Percentiles rank a stretch among this genome's conserved stretches.
phyloP scores from a whole-genome alignment of 2,329 filamentous ascomycete species.

The Xylariaceae sp. region DNA sequence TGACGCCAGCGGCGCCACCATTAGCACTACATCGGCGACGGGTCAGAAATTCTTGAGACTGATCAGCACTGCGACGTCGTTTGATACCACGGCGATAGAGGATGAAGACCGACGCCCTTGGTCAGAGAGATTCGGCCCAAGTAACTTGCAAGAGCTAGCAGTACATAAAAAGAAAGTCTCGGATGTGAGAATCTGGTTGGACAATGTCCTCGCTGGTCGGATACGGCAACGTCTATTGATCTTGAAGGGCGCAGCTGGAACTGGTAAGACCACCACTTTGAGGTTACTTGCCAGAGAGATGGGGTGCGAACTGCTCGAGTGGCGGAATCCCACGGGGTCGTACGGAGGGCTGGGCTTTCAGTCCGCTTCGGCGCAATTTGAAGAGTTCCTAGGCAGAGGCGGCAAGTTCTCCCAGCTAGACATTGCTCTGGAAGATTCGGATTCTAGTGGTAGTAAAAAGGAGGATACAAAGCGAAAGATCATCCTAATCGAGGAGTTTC shows the following conservation, averaged over 20 bases:
- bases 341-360: slow-evolving; percentile 58
- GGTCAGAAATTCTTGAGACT: slow-evolving; percentile 53
- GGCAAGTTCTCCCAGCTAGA: slow-evolving; percentile 75
- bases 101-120: slow-evolving; percentile 69
- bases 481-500: slow-evolving; percentile 78
- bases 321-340: slow-evolving; percentile 75
- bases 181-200: slow-evolving; percentile 81
- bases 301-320: slow-evolving; percentile 75
- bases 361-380: slow-evolving; percentile 76
- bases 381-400: slow-evolving; percentile 82
- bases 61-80: slow-evolving; percentile 17
- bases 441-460: slow-evolving; percentile 9
- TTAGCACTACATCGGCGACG: slow-evolving; percentile 16
- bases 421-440: slow-evolving; percentile 26
- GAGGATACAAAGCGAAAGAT: slow-evolving; percentile 43
- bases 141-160: slow-evolving; percentile 74
- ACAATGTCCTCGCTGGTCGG: slow-evolving; percentile 64
- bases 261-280: slow-evolving; percentile 88
- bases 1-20: slow-evolving; percentile 20
- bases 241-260: slow-evolving; percentile 84
- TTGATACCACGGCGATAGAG: slow-evolving; percentile 22
- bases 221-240: slow-evolving; percentile 71
- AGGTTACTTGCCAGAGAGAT: slow-evolving; percentile 74
- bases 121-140: slow-evolving; percentile 79
- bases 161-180: slow-evolving; percentile 93